These are phyloP conservation scores for Mycosarcoma maydis DNA, from an alignment of 1,284 basidiomycete genomes.

Conservation along the genomic window DNA sequence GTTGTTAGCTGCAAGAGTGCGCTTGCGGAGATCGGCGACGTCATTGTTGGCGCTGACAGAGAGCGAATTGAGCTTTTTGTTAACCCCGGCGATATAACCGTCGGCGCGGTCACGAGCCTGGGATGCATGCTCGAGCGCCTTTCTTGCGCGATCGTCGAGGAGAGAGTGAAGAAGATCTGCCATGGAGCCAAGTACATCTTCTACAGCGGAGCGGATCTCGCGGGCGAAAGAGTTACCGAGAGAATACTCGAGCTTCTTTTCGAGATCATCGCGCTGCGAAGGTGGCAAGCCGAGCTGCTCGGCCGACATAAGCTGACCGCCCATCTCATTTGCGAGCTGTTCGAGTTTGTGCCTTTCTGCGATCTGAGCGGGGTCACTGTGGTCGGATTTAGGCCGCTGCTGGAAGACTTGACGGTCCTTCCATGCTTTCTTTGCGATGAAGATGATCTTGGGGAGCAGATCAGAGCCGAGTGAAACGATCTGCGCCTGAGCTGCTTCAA, in stretches of 20 bases:
- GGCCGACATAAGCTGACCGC: slow-evolving; percentile 51
- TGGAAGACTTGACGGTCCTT: slow-evolving; percentile 51
- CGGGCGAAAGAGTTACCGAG: slow-evolving; percentile 50
- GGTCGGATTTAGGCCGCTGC: slow-evolving; percentile 12
- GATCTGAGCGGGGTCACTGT: slow-evolving; percentile 22
- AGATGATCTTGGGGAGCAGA: slow-evolving; percentile 54
- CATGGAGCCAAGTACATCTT: slow-evolving; percentile 47
- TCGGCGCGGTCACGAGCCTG: slow-evolving; percentile 39
- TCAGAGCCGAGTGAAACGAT: slow-evolving; percentile 52
- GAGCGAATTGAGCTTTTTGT: slow-evolving; percentile 30
- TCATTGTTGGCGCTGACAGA: slow-evolving; percentile 10
- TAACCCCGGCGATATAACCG: slow-evolving; percentile 18
- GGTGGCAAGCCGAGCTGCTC: slow-evolving; percentile 40
- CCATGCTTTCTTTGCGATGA: slow-evolving; percentile 55
- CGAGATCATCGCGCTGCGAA: slow-evolving; percentile 27
- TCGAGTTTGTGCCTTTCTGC: slow-evolving; percentile 40
- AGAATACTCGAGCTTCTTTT: slow-evolving; percentile 37
- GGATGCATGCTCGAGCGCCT: slow-evolving; percentile 43
- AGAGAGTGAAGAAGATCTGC: slow-evolving; percentile 57
- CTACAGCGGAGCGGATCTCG: slow-evolving; percentile 41
- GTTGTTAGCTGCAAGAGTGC: slow-evolving; percentile 41
- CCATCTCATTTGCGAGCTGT: slow-evolving; percentile 44
- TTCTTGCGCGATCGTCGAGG: slow-evolving; percentile 46
- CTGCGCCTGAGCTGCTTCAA: slow-evolving; percentile 48
- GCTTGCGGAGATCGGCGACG: slow-evolving; percentile 31